Percentiles rank a stretch among this genome's conserved stretches.
Conservation (phyloP, 352 stramenopile species). For the Phytophthora brassicae region DNA sequence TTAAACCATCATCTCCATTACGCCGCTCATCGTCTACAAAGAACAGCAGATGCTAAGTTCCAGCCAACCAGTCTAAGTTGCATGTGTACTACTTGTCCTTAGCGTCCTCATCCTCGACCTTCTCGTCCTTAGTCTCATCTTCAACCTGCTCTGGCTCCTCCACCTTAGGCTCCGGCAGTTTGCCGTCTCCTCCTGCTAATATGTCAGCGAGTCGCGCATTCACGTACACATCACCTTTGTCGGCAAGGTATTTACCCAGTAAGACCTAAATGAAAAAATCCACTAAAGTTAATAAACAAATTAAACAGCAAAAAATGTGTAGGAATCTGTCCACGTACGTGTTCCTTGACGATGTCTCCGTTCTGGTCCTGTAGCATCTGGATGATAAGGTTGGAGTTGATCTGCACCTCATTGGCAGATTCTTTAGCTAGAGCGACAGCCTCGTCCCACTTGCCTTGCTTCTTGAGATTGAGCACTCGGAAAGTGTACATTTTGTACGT, state of each 20-base stretch:
- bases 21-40: slow-evolving; percentile 17
- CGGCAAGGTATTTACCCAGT: slow-evolving; percentile 75
- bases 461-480: slow-evolving; percentile 69
- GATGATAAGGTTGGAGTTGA: slow-evolving; percentile 83
- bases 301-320: background rate
- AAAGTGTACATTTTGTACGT: slow-evolving; percentile 80
- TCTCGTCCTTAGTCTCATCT: slow-evolving; percentile 8
- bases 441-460: slow-evolving; percentile 56
- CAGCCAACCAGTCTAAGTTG: slow-evolving; percentile 3
- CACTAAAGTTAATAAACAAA: slow-evolving; percentile 1
- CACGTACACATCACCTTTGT: slow-evolving; percentile 79
- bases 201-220: slow-evolving; percentile 59
- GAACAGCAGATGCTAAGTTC: background rate
- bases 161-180: slow-evolving; percentile 25
- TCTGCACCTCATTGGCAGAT: slow-evolving; percentile 58
- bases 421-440: slow-evolving; percentile 67
- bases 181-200: slow-evolving; percentile 48
- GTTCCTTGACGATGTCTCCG: slow-evolving; percentile 56
- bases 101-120: slow-evolving; percentile 14
- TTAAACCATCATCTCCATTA: slow-evolving; percentile 30
- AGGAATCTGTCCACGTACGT: slow-evolving; percentile 29
- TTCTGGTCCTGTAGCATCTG: slow-evolving; percentile 65
- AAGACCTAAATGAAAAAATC: slow-evolving; percentile 41
- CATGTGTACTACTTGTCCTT: slow-evolving; percentile 27
- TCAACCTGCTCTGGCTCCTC: slow-evolving; percentile 20